Conservation (phyloP, 305 asterid genomes). For the Fraxinus floribunda region DNA sequence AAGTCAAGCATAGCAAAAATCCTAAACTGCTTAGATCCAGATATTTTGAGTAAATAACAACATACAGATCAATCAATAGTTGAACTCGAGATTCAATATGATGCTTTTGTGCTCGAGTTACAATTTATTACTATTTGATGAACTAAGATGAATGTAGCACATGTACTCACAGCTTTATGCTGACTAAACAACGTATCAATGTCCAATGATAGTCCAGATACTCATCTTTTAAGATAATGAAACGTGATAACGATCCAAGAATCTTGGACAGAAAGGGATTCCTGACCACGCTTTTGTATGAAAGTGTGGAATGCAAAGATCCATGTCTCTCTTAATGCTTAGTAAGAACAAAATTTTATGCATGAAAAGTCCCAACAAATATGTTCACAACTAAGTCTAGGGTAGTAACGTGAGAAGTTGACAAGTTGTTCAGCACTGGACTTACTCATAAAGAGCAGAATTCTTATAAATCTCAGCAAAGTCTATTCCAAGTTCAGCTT, state of each 20-base stretch:
- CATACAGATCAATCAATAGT: neutral
- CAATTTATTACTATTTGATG: neutral
- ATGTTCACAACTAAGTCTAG: neutral
- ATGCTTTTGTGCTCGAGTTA: neutral
- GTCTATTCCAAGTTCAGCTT: slow-evolving; percentile 58
- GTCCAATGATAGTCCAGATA: neutral
- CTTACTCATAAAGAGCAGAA: slow-evolving; percentile 61
- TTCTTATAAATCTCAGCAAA: slow-evolving; percentile 61
- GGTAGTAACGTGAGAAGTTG: neutral
- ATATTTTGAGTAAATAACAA: neutral
- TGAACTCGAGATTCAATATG: neutral
- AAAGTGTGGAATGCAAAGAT: neutral
- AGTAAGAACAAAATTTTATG: neutral
- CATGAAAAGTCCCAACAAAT: neutral
- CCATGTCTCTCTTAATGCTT: neutral
- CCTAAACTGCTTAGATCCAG: neutral
- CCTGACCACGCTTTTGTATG: neutral
- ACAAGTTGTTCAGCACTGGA: neutral
- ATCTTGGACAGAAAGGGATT: neutral
- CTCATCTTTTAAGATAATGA: neutral
- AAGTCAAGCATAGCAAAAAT: neutral
- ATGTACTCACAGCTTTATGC: neutral
- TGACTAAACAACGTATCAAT: neutral
- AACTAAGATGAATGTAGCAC: neutral
- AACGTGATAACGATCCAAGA: neutral